Conservation (phyloP, 1,139 yeast species). For the Debaryomyces sp. region DNA sequence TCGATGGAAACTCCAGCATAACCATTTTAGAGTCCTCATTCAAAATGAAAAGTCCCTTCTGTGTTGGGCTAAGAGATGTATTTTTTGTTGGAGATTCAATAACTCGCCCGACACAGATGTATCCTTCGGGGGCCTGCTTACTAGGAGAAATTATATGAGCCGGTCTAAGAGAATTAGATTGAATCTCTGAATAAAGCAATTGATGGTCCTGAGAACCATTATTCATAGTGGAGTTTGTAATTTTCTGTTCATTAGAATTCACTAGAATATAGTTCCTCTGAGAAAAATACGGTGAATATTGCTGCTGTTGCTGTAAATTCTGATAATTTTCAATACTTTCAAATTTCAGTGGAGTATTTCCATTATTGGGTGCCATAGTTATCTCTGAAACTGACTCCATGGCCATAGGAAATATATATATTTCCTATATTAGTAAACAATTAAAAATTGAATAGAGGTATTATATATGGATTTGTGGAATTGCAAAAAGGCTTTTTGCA, state of each 20-base stretch:
- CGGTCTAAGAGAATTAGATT: constrained; percentile 8
- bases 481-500: constrained; percentile 7
- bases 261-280: constrained; percentile 11
- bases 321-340: constrained; percentile 4
- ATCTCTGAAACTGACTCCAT: constrained; percentile 2
- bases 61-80: constrained; percentile 9
- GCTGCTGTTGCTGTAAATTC: constrained; percentile 5
- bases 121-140: constrained; percentile 18
- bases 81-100: constrained; percentile 13
- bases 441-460: background rate
- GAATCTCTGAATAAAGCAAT: constrained; percentile 10
- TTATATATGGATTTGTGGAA: constrained; percentile 8
- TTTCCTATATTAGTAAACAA: background rate
- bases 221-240: constrained; percentile 6
- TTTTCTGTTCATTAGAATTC: constrained; percentile 9
- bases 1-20: constrained; percentile 12
- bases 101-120: constrained; percentile 17
- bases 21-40: constrained; percentile 8
- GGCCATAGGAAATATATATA: background rate
- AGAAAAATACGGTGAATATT: constrained; percentile 8
- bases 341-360: constrained; percentile 4
- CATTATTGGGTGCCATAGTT: constrained; percentile 6
- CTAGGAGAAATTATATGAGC: constrained; percentile 18
- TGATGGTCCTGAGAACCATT: constrained; percentile 9
- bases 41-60: constrained; percentile 11